phyloP scores from a whole-genome alignment of 768 basidiomycete genomes.

The Suillus variegatus region DNA sequence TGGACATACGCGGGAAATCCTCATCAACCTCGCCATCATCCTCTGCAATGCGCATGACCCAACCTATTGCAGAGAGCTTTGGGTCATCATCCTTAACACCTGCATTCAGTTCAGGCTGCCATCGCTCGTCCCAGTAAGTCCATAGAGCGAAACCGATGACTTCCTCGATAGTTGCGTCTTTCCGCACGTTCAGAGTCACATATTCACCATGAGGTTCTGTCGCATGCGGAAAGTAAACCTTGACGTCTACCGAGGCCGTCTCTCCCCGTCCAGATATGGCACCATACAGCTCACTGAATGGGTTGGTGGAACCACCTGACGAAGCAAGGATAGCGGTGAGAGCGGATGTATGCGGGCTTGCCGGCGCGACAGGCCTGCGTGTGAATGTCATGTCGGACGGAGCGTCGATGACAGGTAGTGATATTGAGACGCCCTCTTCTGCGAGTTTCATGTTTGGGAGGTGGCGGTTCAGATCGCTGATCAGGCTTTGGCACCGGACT shows the following conservation, averaged over 20 bases:
- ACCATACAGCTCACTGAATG: constrained; percentile 86
- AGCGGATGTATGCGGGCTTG: constrained; percentile 54
- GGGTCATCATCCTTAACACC: constrained; percentile 63
- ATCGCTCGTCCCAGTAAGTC: constrained; percentile 90
- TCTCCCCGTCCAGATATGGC: constrained; percentile 79
- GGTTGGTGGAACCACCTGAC: constrained; percentile 65
- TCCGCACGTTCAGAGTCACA: constrained; percentile 75
- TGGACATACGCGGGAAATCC: constrained; percentile 86
- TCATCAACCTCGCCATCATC: constrained; percentile 99
- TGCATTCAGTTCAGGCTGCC: constrained; percentile 77
- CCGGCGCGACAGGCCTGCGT: constrained; percentile 49
- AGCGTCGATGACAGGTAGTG: constrained; percentile 19
- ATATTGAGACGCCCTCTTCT: constrained; percentile 32
- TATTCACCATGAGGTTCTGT: constrained; percentile 56
- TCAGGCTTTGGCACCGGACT: constrained; percentile 38
- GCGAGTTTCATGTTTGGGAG: constrained; percentile 28
- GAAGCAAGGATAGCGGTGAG: constrained; percentile 77
- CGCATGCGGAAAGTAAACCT: constrained; percentile 86
- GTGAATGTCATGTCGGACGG: constrained; percentile 45
- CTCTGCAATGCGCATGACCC: constrained; percentile 93
- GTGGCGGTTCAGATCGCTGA: constrained; percentile 18
- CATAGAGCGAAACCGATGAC: constrained; percentile 92
- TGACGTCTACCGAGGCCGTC: constrained; percentile 60
- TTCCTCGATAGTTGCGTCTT: constrained; percentile 92
- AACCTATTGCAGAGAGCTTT: constrained; percentile 78